Percentiles rank a stretch among this genome's conserved stretches.
Conservation (phyloP, 495 filamentous ascomycete species). For the Aspergillus sclerotioniger region DNA sequence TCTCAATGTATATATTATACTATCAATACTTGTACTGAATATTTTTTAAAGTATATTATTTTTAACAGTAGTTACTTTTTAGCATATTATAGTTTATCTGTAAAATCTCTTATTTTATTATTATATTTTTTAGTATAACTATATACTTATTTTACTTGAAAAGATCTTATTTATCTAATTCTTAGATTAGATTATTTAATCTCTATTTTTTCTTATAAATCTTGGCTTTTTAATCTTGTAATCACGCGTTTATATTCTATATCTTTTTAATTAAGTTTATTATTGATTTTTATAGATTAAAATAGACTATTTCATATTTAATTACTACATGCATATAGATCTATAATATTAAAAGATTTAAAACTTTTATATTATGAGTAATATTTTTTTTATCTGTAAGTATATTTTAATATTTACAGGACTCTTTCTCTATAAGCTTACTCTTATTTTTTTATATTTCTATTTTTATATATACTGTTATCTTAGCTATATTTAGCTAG, state of each 20-base stretch:
- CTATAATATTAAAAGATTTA: no score
- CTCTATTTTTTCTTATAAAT: not conserved
- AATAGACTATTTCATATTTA: no score
- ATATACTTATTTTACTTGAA: slow-evolving; percentile 1
- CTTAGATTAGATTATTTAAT: slow-evolving; percentile 3
- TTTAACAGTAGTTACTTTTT: not conserved
- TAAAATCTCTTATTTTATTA: not conserved
- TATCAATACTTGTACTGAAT: not conserved
- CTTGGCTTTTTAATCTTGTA: not conserved
- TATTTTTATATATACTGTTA: not conserved
- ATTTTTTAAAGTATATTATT: not conserved
- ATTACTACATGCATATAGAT: no score
- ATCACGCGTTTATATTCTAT: not conserved
- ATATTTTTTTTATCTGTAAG: not conserved
- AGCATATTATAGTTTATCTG: not conserved
- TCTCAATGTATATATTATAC: not conserved
- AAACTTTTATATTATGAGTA: no score
- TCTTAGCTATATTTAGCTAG: not conserved
- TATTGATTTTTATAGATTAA: no score
- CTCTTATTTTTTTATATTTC: not conserved
- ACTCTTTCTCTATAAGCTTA: not conserved
- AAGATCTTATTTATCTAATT: slow-evolving; percentile 1
- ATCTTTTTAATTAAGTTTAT: no score
- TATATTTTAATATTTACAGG: not conserved
- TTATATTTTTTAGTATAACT: not conserved